phyloP scores from a whole-genome alignment of 1,284 basidiomycete species.

The Anthracocystis walkeri region DNA sequence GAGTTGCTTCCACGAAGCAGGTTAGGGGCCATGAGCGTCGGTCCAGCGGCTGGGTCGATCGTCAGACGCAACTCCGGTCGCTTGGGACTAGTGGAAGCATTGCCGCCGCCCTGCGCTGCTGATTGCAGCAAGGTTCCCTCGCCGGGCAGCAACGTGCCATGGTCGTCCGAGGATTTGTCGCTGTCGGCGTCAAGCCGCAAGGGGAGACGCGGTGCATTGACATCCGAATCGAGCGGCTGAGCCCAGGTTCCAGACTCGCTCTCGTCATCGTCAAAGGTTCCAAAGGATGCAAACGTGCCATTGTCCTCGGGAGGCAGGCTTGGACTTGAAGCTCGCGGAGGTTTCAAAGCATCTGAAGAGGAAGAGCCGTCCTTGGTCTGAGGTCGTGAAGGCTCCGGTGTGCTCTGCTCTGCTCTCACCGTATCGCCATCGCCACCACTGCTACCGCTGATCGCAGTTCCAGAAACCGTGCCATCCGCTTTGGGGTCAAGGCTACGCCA shows the following conservation, averaged over 20 bases:
- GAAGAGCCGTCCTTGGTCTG: conserved; percentile 25
- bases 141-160: conserved; percentile 40
- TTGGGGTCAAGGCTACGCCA: conserved; percentile 35
- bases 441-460: conserved; percentile 43
- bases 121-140: conserved; percentile 29
- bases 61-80: conserved; percentile 60
- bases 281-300: conserved; percentile 56
- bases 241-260: conserved; percentile 64
- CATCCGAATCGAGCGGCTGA: conserved; percentile 59
- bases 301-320: conserved; percentile 45
- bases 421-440: conserved; percentile 50
- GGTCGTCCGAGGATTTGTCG: conserved; percentile 24
- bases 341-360: not conserved
- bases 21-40: conserved; percentile 21
- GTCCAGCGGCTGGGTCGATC: conserved; percentile 52
- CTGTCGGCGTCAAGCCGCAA: conserved; percentile 22
- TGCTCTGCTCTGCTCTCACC: conserved; percentile 41
- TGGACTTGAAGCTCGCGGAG: conserved; percentile 21
- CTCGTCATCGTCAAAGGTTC: conserved; percentile 60
- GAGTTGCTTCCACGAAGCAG: conserved; percentile 15
- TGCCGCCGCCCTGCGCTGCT: conserved; percentile 3
- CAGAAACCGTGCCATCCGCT: conserved; percentile 23
- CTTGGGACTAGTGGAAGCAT: conserved; percentile 35
- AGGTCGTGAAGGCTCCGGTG: conserved; percentile 34
- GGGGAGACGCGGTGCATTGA: conserved; percentile 37